Conservation (phyloP, 108 stramenopile genomes). For the Chaetoceros tenuissimus region DNA sequence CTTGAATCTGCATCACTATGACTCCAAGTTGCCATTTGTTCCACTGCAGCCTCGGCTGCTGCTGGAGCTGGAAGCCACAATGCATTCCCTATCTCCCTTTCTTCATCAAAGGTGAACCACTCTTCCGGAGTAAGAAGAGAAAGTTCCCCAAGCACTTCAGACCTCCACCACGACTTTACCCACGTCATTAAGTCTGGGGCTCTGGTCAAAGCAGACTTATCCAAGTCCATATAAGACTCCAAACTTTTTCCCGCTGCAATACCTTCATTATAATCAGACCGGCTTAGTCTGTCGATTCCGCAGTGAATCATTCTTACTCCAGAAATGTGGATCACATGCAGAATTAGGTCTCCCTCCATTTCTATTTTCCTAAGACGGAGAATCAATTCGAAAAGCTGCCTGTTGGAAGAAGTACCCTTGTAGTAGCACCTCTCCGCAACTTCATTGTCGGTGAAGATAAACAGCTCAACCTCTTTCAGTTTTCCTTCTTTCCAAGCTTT, state of each 20-base stretch:
- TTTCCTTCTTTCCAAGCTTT: background rate
- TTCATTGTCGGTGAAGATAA: conserved; percentile 32
- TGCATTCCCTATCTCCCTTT: background rate
- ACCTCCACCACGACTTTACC: conserved; percentile 5
- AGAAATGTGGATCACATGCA: conserved; percentile 17
- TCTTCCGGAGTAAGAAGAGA: conserved; percentile 1
- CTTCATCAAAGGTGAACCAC: conserved; percentile 16
- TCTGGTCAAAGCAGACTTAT: conserved; percentile 13
- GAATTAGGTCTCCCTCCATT: conserved; percentile 4
- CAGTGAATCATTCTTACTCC: conserved; percentile 29
- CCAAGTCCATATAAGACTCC: conserved; percentile 14
- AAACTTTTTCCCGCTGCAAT: conserved; percentile 14
- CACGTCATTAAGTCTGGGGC: conserved; percentile 13
- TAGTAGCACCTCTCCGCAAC: conserved; percentile 24
- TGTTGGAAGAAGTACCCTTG: conserved; percentile 24
- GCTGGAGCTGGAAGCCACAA: conserved; percentile 32
- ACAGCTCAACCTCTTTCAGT: conserved; percentile 18
- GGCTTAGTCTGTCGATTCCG: conserved; percentile 24
- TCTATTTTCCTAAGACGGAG: conserved; percentile 17
- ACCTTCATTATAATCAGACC: conserved; percentile 16
- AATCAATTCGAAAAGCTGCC: conserved; percentile 17
- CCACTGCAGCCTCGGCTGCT: conserved; percentile 19
- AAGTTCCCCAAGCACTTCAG: background rate
- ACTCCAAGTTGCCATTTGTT: conserved; percentile 10
- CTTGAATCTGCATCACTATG: conserved; percentile 12